A percentile compares a stretch with the other conserved stretches of the same genome.
Conservation (phyloP, 2,329 filamentous ascomycete species). For the Aspergillus sp. region DNA sequence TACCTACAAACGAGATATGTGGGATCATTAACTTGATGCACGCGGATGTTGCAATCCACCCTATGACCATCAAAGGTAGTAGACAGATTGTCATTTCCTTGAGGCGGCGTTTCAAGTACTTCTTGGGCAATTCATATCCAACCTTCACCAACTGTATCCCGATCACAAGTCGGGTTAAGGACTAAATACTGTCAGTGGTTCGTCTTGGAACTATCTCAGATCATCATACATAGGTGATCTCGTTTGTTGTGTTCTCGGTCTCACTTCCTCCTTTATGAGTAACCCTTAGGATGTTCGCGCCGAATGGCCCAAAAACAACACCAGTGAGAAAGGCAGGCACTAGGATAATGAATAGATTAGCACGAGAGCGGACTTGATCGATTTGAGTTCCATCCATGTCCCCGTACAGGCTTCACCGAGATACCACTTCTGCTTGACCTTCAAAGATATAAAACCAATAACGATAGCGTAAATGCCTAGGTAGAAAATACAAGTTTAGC, state of each 20-base stretch:
- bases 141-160: constrained; percentile 64
- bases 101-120: constrained; percentile 52
- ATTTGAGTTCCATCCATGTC: constrained; percentile 4
- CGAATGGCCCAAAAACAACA: constrained; percentile 55
- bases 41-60: constrained; percentile 60
- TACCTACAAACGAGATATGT: constrained; percentile 48
- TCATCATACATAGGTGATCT: constrained; percentile 42
- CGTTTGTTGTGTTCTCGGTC: constrained; percentile 31
- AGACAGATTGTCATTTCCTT: constrained; percentile 57
- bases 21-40: constrained; percentile 59
- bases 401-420: constrained; percentile 39
- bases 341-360: constrained; percentile 22
- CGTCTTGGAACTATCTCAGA: background rate
- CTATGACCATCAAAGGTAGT: constrained; percentile 61
- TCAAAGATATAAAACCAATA: constrained; percentile 36
- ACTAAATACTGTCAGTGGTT: constrained; percentile 32
- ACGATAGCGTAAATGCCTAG: constrained; percentile 34
- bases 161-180: constrained; percentile 59
- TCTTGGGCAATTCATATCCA: constrained; percentile 61
- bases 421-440: constrained; percentile 41
- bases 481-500: constrained; percentile 6
- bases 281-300: constrained; percentile 54
- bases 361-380: background rate
- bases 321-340: constrained; percentile 58
- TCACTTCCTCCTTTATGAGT: constrained; percentile 38